A percentile compares a stretch with the other conserved stretches of the same genome.
Conservation (phyloP, 208 protist genomes). For the Leishmania martiniquensis region DNA sequence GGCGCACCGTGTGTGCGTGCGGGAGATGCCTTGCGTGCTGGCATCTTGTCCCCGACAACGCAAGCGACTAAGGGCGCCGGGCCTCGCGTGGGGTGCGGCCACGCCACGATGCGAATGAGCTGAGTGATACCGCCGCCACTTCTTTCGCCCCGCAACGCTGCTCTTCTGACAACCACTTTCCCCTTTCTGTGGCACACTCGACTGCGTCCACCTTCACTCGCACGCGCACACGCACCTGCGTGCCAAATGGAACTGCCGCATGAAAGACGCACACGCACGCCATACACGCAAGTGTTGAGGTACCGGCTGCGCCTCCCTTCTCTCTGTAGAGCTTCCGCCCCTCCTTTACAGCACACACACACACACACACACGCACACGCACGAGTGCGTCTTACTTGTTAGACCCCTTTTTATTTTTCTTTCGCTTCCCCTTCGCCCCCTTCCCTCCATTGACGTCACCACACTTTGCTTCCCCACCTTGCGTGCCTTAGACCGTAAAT, state of each 20-base stretch:
- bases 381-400: constrained; percentile 9
- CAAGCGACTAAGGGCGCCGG: neutral
- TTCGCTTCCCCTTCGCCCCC: too few species aligned
- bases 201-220: too few species aligned
- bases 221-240: neutral
- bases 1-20: neutral
- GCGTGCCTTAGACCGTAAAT: neutral
- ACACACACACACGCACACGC: neutral
- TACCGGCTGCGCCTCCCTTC: too few species aligned
- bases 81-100: neutral
- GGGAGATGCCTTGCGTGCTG: neutral
- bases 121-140: neutral
- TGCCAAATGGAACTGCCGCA: neutral
- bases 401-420: too few species aligned
- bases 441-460: neutral
- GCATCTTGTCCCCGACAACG: neutral
- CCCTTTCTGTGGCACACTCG: neutral
- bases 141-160: neutral
- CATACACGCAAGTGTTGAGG: neutral
- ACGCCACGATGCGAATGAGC: too few species aligned
- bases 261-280: neutral
- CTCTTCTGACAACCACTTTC: neutral
- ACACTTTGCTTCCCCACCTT: neutral
- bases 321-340: neutral
- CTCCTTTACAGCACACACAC: neutral